A percentile compares a stretch with the other conserved stretches of the same genome.
phyloP scores from a whole-genome alignment of 1,284 basidiomycete genomes.

The Fistulinella cinereoalba region DNA sequence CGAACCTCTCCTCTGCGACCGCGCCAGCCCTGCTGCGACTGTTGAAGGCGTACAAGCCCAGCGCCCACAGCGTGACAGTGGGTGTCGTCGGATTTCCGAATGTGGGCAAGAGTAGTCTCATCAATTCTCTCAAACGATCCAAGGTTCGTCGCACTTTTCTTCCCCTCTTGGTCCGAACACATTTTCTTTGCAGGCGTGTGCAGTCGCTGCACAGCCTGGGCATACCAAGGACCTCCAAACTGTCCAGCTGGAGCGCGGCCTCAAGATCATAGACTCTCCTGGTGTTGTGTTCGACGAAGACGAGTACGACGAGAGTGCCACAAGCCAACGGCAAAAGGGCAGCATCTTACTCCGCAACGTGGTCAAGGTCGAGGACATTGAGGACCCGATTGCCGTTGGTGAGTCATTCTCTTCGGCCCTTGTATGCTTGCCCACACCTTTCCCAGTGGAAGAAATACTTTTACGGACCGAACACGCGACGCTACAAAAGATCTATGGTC shows the following conservation, averaged over 20 bases:
- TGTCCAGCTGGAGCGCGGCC: conserved; percentile 88
- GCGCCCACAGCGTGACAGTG: conserved; percentile 73
- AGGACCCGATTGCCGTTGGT: conserved; percentile 89
- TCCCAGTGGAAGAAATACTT: conserved; percentile 80
- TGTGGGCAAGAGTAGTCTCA: conserved; percentile 94
- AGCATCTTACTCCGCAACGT: conserved; percentile 88
- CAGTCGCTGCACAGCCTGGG: conserved; percentile 93
- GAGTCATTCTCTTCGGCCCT: conserved; percentile 27
- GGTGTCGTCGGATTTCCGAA: conserved; percentile 98
- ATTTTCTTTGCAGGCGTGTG: conserved; percentile 71
- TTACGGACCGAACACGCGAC: conserved; percentile 63
- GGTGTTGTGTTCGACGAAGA: conserved; percentile 91
- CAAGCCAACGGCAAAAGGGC: conserved; percentile 54
- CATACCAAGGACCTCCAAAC: conserved; percentile 96
- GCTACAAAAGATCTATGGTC: conserved; percentile 80
- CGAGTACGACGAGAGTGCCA: conserved; percentile 42
- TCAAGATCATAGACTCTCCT: conserved; percentile 93
- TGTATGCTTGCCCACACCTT: background rate
- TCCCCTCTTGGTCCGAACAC: conserved; percentile 28
- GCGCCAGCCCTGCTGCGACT: conserved; percentile 83
- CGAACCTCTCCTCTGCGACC: conserved; percentile 73
- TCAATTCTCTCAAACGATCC: conserved; percentile 90
- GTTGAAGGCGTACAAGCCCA: conserved; percentile 88
- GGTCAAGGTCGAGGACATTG: conserved; percentile 87
- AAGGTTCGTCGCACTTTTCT: conserved; percentile 52